A percentile compares a stretch with the other conserved stretches of the same genome.
Conservation (phyloP, 208 protist genomes). For the Crithidia sp. region DNA sequence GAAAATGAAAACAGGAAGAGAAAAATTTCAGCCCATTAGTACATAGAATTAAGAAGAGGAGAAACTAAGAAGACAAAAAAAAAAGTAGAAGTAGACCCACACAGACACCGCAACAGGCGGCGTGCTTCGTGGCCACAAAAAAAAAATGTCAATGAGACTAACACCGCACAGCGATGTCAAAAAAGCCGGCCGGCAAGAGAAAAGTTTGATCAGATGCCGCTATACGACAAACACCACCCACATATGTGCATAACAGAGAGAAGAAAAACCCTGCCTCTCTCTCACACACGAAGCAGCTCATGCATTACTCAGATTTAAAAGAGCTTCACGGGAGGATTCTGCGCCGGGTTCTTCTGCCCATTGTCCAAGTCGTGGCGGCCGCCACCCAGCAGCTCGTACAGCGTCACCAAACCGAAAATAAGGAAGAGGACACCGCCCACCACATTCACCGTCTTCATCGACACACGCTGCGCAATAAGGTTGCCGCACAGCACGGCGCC, state of each 20-base stretch:
- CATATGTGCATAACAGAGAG: conserved; percentile 22
- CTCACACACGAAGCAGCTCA: too few species aligned
- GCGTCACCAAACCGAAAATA: conserved; percentile 71
- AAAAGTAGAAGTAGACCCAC: neutral
- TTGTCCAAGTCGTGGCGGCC: conserved; percentile 36
- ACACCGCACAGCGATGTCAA: too few species aligned
- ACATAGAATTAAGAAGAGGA: neutral
- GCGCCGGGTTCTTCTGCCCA: conserved; percentile 10
- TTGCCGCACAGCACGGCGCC: conserved; percentile 93
- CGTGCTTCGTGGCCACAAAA: neutral
- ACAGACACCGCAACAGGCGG: too few species aligned
- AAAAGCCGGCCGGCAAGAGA: neutral
- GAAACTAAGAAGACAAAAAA: neutral
- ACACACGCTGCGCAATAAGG: conserved; percentile 77
- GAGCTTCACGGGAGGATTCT: neutral
- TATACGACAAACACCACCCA: neutral
- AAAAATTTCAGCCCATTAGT: neutral
- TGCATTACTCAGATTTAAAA: conserved; percentile 1
- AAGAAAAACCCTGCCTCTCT: conserved; percentile 6
- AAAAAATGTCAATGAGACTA: neutral
- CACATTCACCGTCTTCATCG: conserved; percentile 80
- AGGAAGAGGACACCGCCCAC: conserved; percentile 84
- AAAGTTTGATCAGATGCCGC: neutral
- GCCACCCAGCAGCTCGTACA: conserved; percentile 57
- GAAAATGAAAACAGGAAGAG: neutral